Evolutionary conservation across 2,329 filamentous ascomycete genomes (phyloP), one percentile per base, ranked within the genome.

Genomic region (Penicillium sp.): DNA sequence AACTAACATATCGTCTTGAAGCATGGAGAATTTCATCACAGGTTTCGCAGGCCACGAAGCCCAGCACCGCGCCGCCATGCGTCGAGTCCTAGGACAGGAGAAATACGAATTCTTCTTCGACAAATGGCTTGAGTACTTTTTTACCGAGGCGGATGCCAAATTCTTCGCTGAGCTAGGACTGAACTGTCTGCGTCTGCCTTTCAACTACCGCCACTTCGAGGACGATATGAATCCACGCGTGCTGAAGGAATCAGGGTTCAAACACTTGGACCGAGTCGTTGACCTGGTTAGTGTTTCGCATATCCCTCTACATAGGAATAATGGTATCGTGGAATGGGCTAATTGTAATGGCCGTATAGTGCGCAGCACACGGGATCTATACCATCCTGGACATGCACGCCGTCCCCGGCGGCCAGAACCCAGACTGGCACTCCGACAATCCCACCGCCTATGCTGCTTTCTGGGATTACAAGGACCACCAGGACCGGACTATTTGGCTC

Each of bases 1-100:
- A 25, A 29, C 55, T 54, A n/a, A 55, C 36, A 23, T n/a, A 19
- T 31, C 27, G 2, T 33, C 31, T 5, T 43, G 4, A 47, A 76
- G 73, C 55, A 84, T 84, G 81, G 82, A 85, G 68, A 86, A 85
- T 68, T 86, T 86, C 75, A 86, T 87, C 61, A 84, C 81, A 1
- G 84, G 84, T n/a, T 87, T 81, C 57, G 76, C 83, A 11, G 84
- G 82, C 19, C 81, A 84, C 50, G 84, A 87, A 65, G 76, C 76
- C 23, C 78, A 85, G 59, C 81, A 84, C 59, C 80, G 83, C 9
- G 77, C 77, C 2, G 79, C 82, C 1, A 78, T 86, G 71, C 72
- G 79, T 0, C 75, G 79, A 53, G 80, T 82, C 0, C 72, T 86
- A 0, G 84, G 84, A 0, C 65, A 78, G 46, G 78, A 85, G 48